Percentiles rank a stretch among this genome's conserved stretches.
Evolutionary conservation across 2,329 filamentous ascomycete genomes (phyloP).

Genomic region (Penicillium sp.): DNA sequence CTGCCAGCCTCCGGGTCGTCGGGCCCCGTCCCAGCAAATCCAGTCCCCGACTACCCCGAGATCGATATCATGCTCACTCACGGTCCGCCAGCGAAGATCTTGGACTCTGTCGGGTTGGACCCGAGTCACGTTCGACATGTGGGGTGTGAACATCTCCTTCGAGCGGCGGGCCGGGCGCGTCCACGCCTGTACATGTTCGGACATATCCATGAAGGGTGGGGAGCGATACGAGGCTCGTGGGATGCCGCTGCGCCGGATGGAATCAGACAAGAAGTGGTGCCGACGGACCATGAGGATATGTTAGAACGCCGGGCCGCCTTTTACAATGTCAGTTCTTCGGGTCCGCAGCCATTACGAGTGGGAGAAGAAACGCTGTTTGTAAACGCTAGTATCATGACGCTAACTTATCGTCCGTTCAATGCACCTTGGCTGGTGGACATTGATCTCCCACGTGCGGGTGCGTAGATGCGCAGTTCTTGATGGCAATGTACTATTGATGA

Average conservation of each 20-base stretch:
- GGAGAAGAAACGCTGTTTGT: conserved; percentile 53
- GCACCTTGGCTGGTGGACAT: conserved; percentile 53
- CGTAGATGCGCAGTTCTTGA: background rate
- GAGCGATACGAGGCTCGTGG: conserved; percentile 34
- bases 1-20: conserved; percentile 19
- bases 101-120: conserved; percentile 40
- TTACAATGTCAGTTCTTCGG: conserved; percentile 29
- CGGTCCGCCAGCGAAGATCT: conserved; percentile 49
- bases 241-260: conserved; percentile 17
- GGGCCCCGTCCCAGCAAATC: conserved; percentile 27
- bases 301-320: conserved; percentile 29
- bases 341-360: conserved; percentile 29
- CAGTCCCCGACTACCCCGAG: conserved; percentile 40
- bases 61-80: conserved; percentile 58
- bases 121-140: conserved; percentile 32
- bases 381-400: conserved; percentile 53
- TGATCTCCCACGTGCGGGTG: conserved; percentile 35
- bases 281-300: conserved; percentile 23
- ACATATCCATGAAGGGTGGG: conserved; percentile 55
- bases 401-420: conserved; percentile 45
- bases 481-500: too few species aligned
- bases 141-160: conserved; percentile 52
- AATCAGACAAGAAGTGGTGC: conserved; percentile 15
- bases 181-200: conserved; percentile 58
- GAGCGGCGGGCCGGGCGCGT: conserved; percentile 45